Base-by-base conservation (phyloP, 345 rosid genomes). In the Sonneratia caseolaris region DNA sequence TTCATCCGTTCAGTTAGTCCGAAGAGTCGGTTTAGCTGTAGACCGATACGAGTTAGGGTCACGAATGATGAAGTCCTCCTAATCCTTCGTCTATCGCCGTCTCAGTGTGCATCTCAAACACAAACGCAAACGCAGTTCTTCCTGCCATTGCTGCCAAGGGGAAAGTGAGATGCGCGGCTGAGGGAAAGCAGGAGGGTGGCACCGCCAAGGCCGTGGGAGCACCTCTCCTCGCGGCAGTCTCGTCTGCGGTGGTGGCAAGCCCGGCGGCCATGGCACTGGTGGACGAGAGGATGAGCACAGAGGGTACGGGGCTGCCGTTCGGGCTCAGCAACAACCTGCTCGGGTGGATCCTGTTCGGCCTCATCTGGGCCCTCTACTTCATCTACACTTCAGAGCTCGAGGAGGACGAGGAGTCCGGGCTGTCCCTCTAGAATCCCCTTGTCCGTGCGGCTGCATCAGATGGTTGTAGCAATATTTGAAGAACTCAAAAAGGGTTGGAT, bases 271-370 rank as follows among this genome's bases (percentile, higher is more conserved):
- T 88, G 89, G 96, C 93, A 4, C 76, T 94, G 78, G 98, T 91
- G 64, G 98, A 94, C 35, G 98, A 94, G 42, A 94, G 98, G 73
- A 38, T 94, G 92, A 73, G 69, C 21, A 94, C 97, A 0, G 97
- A 94, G 81, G 98, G 97, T 72, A 91, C 93, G 2, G 96, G 97
- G 21, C 91, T 91, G n/a, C 96, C 97, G 1, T 88, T 94, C 66
- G 96, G 98, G 0, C 75, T 94, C 55, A 94, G 98, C 90, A 94
- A 91, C 93, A 94, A 91, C 78, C 91, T 94, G 51, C 91, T 91
- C 68, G 97, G 82, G 15, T 94, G 98, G 98, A 87, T 94, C 76
- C 82, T 94, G 73, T 70, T 91, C 45, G 92, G 85, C 73, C 80
- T 94, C 73, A 88, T 94, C 68, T 94, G 98, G 97, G 27, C 93